Evolutionary conservation across 352 stramenopile genomes (phyloP).

Genomic region (Globisporangium acanthophoron): DNA sequence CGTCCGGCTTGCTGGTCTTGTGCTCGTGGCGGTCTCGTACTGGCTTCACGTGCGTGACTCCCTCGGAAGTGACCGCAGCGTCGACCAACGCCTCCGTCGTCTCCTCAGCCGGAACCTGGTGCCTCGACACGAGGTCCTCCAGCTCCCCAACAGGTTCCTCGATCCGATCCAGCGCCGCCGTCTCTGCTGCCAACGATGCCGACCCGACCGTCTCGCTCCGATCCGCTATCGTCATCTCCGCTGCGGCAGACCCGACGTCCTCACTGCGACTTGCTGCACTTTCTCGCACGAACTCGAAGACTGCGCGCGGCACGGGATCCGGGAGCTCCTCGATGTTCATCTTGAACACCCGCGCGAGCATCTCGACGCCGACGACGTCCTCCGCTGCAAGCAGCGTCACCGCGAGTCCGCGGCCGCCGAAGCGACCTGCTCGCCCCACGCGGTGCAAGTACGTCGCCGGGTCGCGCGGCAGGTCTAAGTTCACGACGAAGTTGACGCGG

Average conservation of each 20-base stretch:
- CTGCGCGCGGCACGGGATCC: conserved; percentile 34
- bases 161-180: not conserved
- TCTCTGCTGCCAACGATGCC: not conserved
- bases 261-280: conserved; percentile 3
- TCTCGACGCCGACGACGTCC: conserved; percentile 47
- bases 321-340: conserved; percentile 56
- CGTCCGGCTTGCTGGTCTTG: not conserved
- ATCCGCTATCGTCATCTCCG: not conserved
- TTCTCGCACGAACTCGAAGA: conserved; percentile 20
- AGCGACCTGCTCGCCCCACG: conserved; percentile 66
- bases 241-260: conserved; percentile 2
- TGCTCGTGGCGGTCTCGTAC: not conserved
- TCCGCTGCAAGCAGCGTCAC: conserved; percentile 48
- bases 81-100: not conserved
- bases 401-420: conserved; percentile 67
- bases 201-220: not conserved
- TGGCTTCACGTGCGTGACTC: not conserved
- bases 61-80: not conserved
- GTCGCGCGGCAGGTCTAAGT: conserved; percentile 65
- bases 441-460: conserved; percentile 77
- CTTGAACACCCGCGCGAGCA: conserved; percentile 62
- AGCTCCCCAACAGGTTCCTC: not conserved
- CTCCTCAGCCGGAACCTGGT: not conserved
- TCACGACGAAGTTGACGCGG: conserved; percentile 77
- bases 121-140: not conserved